phyloP scores from a whole-genome alignment of 1,139 yeast species.

The Blastobotrys raffinosifermentans region DNA sequence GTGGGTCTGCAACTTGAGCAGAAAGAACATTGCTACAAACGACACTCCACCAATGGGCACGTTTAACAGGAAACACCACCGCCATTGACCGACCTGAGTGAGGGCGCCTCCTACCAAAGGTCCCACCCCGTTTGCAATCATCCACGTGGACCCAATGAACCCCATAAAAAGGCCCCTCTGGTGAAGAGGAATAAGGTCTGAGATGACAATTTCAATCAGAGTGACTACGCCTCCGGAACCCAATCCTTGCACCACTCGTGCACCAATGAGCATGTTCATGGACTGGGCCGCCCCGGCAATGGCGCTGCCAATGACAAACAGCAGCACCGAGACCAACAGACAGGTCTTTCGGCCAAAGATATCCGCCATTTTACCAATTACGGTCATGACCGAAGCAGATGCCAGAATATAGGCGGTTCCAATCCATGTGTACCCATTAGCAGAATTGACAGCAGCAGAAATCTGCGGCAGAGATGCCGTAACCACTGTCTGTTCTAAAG shows the following conservation, averaged over 20 bases:
- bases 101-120: slow-evolving; percentile 69
- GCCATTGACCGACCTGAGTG: slow-evolving; percentile 59
- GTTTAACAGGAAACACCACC: slow-evolving; percentile 75
- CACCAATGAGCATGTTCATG: slow-evolving; percentile 58
- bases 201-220: slow-evolving; percentile 48
- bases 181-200: slow-evolving; percentile 54
- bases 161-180: slow-evolving; percentile 44
- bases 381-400: slow-evolving; percentile 50
- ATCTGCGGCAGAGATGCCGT: slow-evolving; percentile 26
- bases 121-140: slow-evolving; percentile 55
- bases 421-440: slow-evolving; percentile 25
- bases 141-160: slow-evolving; percentile 47
- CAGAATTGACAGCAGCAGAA: slow-evolving; percentile 21
- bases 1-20: slow-evolving; percentile 46
- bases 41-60: slow-evolving; percentile 62
- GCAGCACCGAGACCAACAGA: slow-evolving; percentile 42
- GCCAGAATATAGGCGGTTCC: slow-evolving; percentile 37
- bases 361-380: slow-evolving; percentile 60
- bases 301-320: slow-evolving; percentile 59
- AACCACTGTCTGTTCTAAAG: slow-evolving; percentile 25
- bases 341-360: slow-evolving; percentile 56
- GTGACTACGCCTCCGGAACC: slow-evolving; percentile 67
- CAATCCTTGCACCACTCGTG: slow-evolving; percentile 59
- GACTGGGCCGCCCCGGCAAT: slow-evolving; percentile 47
- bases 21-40: slow-evolving; percentile 35